These are phyloP conservation scores for Nepenthes gracilis DNA, from an alignment of 148 eudicot species.

Conservation along the genomic window DNA sequence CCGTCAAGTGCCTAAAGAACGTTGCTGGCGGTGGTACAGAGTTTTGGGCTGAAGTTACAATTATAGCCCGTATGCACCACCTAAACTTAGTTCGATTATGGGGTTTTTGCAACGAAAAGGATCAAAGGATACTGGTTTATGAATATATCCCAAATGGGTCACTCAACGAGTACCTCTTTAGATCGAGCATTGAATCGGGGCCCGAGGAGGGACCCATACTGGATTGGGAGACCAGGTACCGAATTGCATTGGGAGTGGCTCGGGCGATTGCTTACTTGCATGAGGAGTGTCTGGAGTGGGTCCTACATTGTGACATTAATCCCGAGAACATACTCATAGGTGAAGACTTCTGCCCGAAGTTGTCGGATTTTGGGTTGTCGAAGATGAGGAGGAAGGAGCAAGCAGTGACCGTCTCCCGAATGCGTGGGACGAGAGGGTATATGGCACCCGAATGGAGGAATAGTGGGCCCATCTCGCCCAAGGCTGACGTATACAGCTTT, in stretches of 20 bases:
- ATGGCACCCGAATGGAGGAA: conserved; percentile 83
- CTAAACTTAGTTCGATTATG: conserved; percentile 74
- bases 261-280: conserved; percentile 85
- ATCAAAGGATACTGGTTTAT: conserved; percentile 53
- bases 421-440: conserved; percentile 79
- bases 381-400: conserved; percentile 72
- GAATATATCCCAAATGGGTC: conserved; percentile 89
- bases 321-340: conserved; percentile 85
- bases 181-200: conserved; percentile 3
- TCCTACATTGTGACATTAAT: conserved; percentile 78
- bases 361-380: conserved; percentile 76
- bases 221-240: conserved; percentile 74
- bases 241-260: conserved; percentile 82
- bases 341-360: conserved; percentile 79
- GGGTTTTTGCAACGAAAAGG: conserved; percentile 91
- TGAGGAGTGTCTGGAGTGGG: conserved; percentile 89
- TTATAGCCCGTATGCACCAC: conserved; percentile 90
- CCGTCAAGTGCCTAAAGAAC: conserved; percentile 58
- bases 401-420: conserved; percentile 38
- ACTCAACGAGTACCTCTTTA: conserved; percentile 51
- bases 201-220: conserved; percentile 33
- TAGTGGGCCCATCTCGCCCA: conserved; percentile 49
- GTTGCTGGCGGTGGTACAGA: conserved; percentile 58
- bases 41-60: conserved; percentile 88
- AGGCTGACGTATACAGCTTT: conserved; percentile 79